phyloP scores from a whole-genome alignment of 2,329 filamentous ascomycete species.

The Dactylellina parvicollis region DNA sequence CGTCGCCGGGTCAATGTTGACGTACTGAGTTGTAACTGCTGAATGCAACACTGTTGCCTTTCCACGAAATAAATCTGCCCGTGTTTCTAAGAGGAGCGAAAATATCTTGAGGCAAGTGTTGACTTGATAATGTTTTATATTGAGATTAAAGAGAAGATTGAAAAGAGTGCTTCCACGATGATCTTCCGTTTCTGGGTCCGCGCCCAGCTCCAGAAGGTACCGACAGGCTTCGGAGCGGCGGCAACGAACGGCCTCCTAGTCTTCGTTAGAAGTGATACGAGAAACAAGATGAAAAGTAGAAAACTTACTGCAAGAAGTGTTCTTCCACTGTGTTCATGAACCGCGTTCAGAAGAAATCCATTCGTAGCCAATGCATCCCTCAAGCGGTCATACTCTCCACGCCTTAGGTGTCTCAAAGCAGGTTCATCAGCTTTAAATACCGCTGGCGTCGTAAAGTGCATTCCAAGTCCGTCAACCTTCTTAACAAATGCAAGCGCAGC shows the following conservation, averaged over 20 bases:
- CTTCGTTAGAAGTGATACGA: not conserved
- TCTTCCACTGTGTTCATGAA: conserved; percentile 39
- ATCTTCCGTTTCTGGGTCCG: conserved; percentile 46
- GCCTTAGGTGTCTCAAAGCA: conserved; percentile 30
- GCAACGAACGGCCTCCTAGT: conserved; percentile 46
- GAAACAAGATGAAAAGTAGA: not conserved
- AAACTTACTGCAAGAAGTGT: conserved; percentile 34
- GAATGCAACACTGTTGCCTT: conserved; percentile 50
- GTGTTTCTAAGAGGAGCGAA: conserved; percentile 34
- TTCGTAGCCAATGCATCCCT: conserved; percentile 29
- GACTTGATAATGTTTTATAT: conserved; percentile 42
- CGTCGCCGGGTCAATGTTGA: conserved; percentile 23
- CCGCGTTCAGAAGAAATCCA: conserved; percentile 40
- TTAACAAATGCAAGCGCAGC: conserved; percentile 49
- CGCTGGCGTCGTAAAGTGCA: conserved; percentile 47
- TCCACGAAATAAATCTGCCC: conserved; percentile 42
- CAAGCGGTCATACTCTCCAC: conserved; percentile 38
- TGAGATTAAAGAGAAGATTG: conserved; percentile 46
- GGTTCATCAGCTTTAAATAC: conserved; percentile 48
- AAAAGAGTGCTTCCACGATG: conserved; percentile 45
- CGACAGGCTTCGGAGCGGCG: conserved; percentile 41
- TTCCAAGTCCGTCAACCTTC: conserved; percentile 39
- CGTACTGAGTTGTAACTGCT: conserved; percentile 39
- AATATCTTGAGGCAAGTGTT: conserved; percentile 48
- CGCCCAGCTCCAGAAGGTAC: conserved; percentile 36